Base-by-base conservation (phyloP, 208 protist species). In the Leishmania arabica region DNA sequence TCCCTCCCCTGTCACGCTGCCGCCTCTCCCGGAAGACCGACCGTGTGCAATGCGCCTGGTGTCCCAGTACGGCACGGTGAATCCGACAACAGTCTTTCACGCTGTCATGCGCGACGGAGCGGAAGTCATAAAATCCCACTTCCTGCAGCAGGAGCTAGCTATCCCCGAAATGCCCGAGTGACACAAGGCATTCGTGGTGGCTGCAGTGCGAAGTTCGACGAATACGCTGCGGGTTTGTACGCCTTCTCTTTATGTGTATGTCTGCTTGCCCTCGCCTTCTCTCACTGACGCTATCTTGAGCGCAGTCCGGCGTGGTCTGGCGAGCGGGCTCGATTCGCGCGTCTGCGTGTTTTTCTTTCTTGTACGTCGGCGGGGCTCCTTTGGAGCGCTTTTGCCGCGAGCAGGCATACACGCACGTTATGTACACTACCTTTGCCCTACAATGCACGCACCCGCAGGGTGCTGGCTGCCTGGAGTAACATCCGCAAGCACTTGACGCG, bases 11-110 rank as follows among this genome's bases (percentile, higher is more conserved):
- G 74, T 79, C 3, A 53, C 78, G 47, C 68, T 86, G 54, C 82
- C 82, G 45, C 71, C 66, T 53, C 82, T 86, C 45, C 78, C 82
- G 13, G 78, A 86, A 75, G 74, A 58, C 13, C 82, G 82, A 19
- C 73, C 78, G 27, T 64, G 49, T 37, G 82, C 82, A n/a, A 82
- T 80, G 74, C 78, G 66, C n/a, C 74, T 86, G 6, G 82, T 86
- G 34, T 86, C 78, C 66, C 82, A 86, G 78, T 80, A 86, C 78
- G 82, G 82, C 68, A 80, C 77, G 62, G 64, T 76, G 3, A 71
- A 77, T 64, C 73, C 78, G 19, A 42, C 51, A 2, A 40, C 40
- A 9, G 78, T 80, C 65, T 86, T 86, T 17, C 65, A 72, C 15
- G 37, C 31, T 21, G 74, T 82, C 47, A 82, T 86, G 78, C 77